A percentile compares a stretch with the other conserved stretches of the same genome.
These are phyloP conservation scores for Fraxinus angustifolia DNA, from an alignment of 305 asterid genomes.

Conservation along the genomic window DNA sequence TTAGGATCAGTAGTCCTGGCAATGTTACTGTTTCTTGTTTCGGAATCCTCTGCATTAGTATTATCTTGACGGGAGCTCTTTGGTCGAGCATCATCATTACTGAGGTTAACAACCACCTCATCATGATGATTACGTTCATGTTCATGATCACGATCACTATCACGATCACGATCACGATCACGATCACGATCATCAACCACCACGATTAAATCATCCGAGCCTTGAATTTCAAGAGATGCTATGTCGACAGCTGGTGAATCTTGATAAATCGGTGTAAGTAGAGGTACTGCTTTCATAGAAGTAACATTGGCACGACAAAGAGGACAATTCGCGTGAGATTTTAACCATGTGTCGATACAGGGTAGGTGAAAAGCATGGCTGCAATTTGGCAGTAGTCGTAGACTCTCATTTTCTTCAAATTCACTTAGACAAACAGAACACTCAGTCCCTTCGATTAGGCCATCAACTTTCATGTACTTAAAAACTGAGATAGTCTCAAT, in stretches of 20 bases:
- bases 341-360: conserved; percentile 74
- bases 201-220: conserved; percentile 43
- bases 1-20: not conserved
- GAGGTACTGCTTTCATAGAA: conserved; percentile 22
- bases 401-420: conserved; percentile 57
- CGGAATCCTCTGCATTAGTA: not conserved
- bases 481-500: conserved; percentile 58
- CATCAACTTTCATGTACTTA: conserved; percentile 51
- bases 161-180: conserved; percentile 30
- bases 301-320: conserved; percentile 55
- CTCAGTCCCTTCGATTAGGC: conserved; percentile 54
- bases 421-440: conserved; percentile 75
- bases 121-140: conserved; percentile 5
- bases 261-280: conserved; percentile 12
- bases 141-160: conserved; percentile 20
- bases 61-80: not conserved
- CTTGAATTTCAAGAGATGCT: conserved; percentile 33
- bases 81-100: conserved; percentile 12
- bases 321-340: conserved; percentile 66
- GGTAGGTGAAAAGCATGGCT: conserved; percentile 77
- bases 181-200: conserved; percentile 44
- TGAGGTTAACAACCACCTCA: conserved; percentile 23
- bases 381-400: conserved; percentile 69
- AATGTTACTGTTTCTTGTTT: not conserved
- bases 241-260: conserved; percentile 14